These are phyloP conservation scores for Pyricularia sp. DNA, from an alignment of 2,329 filamentous ascomycete species.

Conservation along the genomic window DNA sequence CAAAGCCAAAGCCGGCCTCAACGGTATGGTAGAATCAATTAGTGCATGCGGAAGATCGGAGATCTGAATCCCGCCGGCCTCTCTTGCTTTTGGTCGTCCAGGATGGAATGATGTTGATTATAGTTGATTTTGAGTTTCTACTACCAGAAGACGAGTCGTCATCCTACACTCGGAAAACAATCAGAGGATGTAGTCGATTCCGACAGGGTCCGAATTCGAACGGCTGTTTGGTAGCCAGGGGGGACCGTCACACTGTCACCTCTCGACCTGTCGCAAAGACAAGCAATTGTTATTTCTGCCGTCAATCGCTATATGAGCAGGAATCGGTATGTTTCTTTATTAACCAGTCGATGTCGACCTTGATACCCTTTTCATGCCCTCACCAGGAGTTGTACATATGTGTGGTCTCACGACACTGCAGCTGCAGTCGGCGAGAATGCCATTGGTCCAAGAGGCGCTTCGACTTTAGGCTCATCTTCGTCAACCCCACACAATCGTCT, in stretches of 20 bases:
- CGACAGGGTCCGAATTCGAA: not conserved
- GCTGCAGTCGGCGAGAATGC: not conserved
- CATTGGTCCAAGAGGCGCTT: not conserved
- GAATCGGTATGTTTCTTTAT: no score
- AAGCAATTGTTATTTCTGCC: not conserved
- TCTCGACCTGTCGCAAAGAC: not conserved
- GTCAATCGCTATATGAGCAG: not conserved
- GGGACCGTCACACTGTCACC: not conserved
- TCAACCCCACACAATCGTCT: not conserved
- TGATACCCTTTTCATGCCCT: not conserved
- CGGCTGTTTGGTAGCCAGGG: not conserved
- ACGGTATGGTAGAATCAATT: no score
- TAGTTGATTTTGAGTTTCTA: no score
- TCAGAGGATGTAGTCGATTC: no score
- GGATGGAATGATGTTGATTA: no score
- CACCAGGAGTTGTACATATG: not conserved
- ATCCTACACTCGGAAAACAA: no score
- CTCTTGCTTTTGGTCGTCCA: no score
- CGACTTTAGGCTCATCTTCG: not conserved
- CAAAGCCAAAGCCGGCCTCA: no score
- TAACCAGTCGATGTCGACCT: not conserved
- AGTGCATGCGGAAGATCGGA: no score
- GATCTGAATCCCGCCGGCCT: no score
- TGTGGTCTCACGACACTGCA: not conserved
- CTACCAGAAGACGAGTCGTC: no score